These are phyloP conservation scores for Aspergillus cejpii DNA, from an alignment of 2,329 filamentous ascomycete genomes.

Conservation along the genomic window DNA sequence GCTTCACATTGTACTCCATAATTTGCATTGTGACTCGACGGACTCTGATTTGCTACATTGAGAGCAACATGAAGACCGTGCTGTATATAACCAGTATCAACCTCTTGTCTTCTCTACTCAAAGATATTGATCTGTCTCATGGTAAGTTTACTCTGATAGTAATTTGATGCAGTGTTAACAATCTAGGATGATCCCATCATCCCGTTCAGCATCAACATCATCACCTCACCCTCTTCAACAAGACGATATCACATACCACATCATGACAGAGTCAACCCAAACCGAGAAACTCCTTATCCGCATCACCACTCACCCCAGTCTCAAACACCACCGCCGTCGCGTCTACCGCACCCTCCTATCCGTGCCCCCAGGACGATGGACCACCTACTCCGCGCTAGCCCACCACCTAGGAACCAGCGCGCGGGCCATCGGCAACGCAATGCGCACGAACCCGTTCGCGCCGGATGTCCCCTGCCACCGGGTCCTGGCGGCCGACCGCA, in stretches of 20 bases:
- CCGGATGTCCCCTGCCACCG: slow-evolving; percentile 76
- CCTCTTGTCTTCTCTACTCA: too few relatives aligned
- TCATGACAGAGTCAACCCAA: too few relatives aligned
- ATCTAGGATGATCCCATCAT: too few relatives aligned
- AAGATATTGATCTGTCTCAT: too few relatives aligned
- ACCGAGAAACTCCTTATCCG: slow-evolving; percentile 33
- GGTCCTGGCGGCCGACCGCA: slow-evolving; percentile 65
- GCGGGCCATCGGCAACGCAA: slow-evolving; percentile 68
- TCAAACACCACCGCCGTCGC: slow-evolving; percentile 46
- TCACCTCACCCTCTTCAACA: too few relatives aligned
- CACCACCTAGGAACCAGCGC: slow-evolving; percentile 63
- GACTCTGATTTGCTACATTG: neutral
- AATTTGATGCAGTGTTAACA: too few relatives aligned
- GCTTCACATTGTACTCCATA: too few relatives aligned
- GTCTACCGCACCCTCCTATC: slow-evolving; percentile 69
- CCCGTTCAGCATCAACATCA: too few relatives aligned
- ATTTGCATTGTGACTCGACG: too few relatives aligned
- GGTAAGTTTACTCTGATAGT: too few relatives aligned
- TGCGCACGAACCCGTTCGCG: slow-evolving; percentile 73
- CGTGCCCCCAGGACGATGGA: slow-evolving; percentile 67
- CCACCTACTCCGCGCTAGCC: slow-evolving; percentile 69
- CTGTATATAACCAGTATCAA: too few relatives aligned
- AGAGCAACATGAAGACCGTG: neutral
- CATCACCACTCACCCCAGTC: slow-evolving; percentile 41
- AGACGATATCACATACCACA: too few relatives aligned